Evolutionary conservation across 176 grass and related monocot genomes (phyloP), one percentile per base, ranked within the genome.

Genomic region (Oryza brachyantha): DNA sequence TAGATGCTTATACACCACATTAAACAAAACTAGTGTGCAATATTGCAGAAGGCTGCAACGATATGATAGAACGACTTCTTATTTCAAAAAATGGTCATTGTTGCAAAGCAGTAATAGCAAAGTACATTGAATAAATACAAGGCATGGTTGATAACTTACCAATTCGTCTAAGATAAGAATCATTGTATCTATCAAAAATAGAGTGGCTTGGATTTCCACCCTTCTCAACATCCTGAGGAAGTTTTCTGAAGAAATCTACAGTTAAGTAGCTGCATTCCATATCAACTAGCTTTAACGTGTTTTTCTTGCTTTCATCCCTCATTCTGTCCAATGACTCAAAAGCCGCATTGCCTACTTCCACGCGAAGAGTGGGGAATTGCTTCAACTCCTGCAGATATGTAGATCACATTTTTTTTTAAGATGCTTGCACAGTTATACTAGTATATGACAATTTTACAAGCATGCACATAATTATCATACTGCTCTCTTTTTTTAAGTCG

Each of bases 161-260:
- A 42, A 99, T 93, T 80, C 96, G 82, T 81, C 96, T 91, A 68
- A 99, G 96, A 81, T 99, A 99, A 29, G 92, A 99, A 77, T 99
- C 96, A 36, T 95, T 99, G n/a, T 99, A 99, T 92, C 96, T 90
- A 68, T 99, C 96, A 83, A 99, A 99, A 74, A 99, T 93, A 68
- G 96, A 99, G 78, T 99, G 92, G 69, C 86, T 87, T 79, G 96
- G 96, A 81, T 96, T 99, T 89, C 96, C 96, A 68, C 96, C 96
- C 88, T 99, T 99, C 84, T 99, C 96, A 57, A 96, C 81, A 81
- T 96, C 96, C 81, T 99, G 96, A 25, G 96, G 96, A 88, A 99
- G 96, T 75, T 96, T 99, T 81, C 96, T 81, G 81, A 99, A 99
- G 86, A 99, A 99, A 91, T 99, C 96, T 39, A 99, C 92, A 70